Evolutionary conservation across 129 eudicot genomes (phyloP).

Genomic region (Artemisia annua): DNA sequence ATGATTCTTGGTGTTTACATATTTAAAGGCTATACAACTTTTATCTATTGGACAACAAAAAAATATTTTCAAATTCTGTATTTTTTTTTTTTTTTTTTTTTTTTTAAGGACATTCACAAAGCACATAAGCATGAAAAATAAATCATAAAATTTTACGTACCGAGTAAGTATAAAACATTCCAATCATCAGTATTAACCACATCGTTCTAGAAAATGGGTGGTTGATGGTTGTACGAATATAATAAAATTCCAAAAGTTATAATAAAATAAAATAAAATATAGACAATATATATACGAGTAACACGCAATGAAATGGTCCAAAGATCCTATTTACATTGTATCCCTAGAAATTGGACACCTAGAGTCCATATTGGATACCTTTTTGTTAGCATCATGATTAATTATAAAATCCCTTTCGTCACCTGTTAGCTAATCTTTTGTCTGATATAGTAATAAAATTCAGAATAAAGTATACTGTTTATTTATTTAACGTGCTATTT

Average conservation of each 20-base stretch:
- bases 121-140: no score
- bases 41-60: no score
- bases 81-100: no score
- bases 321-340: conserved; percentile 13
- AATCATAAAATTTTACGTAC: no score
- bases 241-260: not conserved
- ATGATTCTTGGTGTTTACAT: no score
- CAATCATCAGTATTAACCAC: not conserved
- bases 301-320: not conserved
- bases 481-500: no score
- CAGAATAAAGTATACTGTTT: not conserved
- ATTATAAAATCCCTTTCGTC: not conserved
- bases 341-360: conserved; percentile 20
- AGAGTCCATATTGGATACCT: conserved; percentile 15
- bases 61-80: no score
- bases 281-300: not conserved
- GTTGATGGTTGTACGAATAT: not conserved
- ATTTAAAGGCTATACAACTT: no score
- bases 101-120: no score
- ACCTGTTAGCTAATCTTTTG: not conserved
- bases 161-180: no score
- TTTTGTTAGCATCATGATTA: not conserved
- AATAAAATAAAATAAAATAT: not conserved
- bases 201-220: conserved; percentile 17
- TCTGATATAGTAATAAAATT: not conserved